Base-by-base conservation (phyloP, 2,329 filamentous ascomycete species). In the Talaromyces rugulosus region DNA sequence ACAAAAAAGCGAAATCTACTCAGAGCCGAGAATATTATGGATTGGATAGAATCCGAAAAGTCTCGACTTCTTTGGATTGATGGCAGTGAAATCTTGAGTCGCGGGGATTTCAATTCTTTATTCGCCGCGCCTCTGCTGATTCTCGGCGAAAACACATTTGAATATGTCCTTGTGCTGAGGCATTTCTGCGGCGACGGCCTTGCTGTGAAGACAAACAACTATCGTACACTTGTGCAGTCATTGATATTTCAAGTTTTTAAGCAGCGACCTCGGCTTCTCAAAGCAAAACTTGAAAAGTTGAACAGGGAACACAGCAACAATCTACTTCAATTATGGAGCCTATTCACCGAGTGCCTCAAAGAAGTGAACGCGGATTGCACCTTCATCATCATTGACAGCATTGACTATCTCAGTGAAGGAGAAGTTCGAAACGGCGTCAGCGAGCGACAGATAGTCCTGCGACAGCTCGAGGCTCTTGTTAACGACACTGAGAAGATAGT, bases 131-230 rank as follows among this genome's bases (percentile, higher is more conserved):
- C 50, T 16, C 14, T 53, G 50, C 50, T 53, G 27, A 53, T 53
- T 18, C 50, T 53, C 9, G 50, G 50, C 28, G 50, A 53, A 18
- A 53, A 53, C 6, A 30, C 50, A 7, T 53, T 53, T n/a, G 50
- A 53, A 53, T 53, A 27, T 30, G 28, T 53, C 1, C 50, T 53
- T 23, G 14, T 53, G 1, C 50, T 53, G 11, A 31, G 50, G 30
- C 50, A 53, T 53, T 53, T 53, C 28, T 53, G 50, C 28, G 50
- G 50, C 50, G 50, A 53, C n/a, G 50, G 50, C 28, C 27, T 53
- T 16, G 30, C 50, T 31, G 50, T 53, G 11, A 53, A 53, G 30
- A 53, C 50, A n/a, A 53, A 53, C 11, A 53, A 53, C 28, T 53
- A 53, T 9, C 50, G 50, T n/a, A 53, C 50, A 53, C 50, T 53